Base-by-base conservation (phyloP, 2,329 filamentous ascomycete species). In the Colletotrichum karsti region DNA sequence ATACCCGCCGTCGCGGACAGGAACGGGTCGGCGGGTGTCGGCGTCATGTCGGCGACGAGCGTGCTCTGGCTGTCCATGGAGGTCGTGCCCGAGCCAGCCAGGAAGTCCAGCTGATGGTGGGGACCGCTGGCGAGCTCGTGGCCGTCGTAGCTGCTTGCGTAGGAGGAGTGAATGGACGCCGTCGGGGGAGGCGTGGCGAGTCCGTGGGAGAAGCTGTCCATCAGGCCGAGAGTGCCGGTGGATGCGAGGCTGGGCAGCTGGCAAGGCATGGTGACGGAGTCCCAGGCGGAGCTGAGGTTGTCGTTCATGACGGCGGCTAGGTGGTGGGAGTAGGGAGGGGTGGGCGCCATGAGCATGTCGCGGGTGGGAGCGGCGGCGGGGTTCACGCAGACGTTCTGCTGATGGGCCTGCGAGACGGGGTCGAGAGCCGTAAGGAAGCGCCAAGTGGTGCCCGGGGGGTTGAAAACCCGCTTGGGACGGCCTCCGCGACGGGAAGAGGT, bases 361-460 rank as follows among this genome's bases (percentile, higher is more conserved):
- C 82, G 75, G 20, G 61, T 70, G 26, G 70, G 72, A 64, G 63
- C 60, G n/a, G 53, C 48, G 3, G 63, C 50, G 6, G 69, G 65
- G 58, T 69, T 70, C 50, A 71, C 53, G 60, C 76, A 75, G 9
- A 81, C 80, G 71, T 80, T 79, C 73, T 85, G 82, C 77, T 88
- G 86, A 73, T 90, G 87, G 65, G 87, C 85, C 50, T 85, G 82
- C n/a, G 86, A 88, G 68, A 85, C 84, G 30, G 88, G 87, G 72
- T 90, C 87, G 64, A 89, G 82, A 62, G 88, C 84, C 10, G 87
- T 89, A 63, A 91, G 77, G 81, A 90, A 91, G 24, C 87, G 82
- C 89, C 89, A 91, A 39, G 83, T 85, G 2, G 88, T 88, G 15
- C 85, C 85, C 1, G 85, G 82, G 4, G 84, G 82, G 63, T 86